Evolutionary conservation across 176 grass and related monocot genomes (phyloP), one percentile per base, ranked within the genome.

Genomic region (Aegilops speltoides): DNA sequence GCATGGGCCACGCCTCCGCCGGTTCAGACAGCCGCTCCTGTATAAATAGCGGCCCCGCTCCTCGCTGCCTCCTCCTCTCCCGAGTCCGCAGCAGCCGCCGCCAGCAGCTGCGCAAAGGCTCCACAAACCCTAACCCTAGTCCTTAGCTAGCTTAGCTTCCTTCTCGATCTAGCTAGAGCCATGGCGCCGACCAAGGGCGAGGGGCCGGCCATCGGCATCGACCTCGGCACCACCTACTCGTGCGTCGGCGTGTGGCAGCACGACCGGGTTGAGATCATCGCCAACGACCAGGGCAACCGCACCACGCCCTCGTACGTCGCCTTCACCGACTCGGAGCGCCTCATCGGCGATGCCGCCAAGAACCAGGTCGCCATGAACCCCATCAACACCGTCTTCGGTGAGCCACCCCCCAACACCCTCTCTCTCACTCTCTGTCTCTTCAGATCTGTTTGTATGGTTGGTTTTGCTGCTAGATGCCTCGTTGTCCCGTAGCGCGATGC

Each of bases 191-290:
- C 77, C 20, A 93, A 93, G 79, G 89, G 87, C 0, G 93, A 95
- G 37, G 92, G 83, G 23, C 91, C 86, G 40, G 92, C 89, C 52
- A 94, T 91, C 76, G 89, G 89, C 73, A 93, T 93, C 26, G 91
- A 93, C 76, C 86, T 93, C 11, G 91, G 91, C 24, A 93, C 89
- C 60, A 94, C 89, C 25, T 94, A 94, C 79, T 95, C 93, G 41
- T 95, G 93, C 83, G 88, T 95, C 31, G 90, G 90, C 16, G 93
- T 92, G 37, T 92, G 93, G 90, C 90, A 95, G 85, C 88, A 95
- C 86, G 90, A 92, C 70, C 90, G 93, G 22, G 93, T 95, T 41
- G 90, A 95, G 88, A 92, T 92, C 88, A 90, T 95, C 83, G 90
- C 93, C 75, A 95, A 95, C 64, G 90, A 95, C 88, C 90, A 95